A percentile compares a stretch with the other conserved stretches of the same genome.
Evolutionary conservation across 495 filamentous ascomycete genomes (phyloP).

Genomic region (Clavariopsis aquatica): DNA sequence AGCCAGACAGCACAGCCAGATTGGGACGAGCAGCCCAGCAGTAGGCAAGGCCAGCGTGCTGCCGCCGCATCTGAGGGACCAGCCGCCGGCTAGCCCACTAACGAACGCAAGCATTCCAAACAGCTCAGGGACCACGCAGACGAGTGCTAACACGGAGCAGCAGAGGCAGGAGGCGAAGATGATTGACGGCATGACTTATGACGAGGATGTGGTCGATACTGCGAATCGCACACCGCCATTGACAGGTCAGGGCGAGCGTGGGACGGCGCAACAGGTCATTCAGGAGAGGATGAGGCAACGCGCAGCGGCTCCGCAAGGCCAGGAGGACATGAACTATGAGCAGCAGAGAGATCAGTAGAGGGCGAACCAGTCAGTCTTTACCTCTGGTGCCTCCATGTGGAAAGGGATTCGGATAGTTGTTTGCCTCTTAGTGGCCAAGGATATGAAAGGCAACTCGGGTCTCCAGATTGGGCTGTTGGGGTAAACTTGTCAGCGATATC

Average conservation of each 20-base stretch:
- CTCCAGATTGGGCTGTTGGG: neutral
- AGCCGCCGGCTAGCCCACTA: slow-evolving; percentile 19
- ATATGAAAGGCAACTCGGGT: neutral
- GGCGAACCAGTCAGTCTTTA: neutral
- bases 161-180: slow-evolving; percentile 43
- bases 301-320: neutral
- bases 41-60: slow-evolving; percentile 32
- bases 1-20: slow-evolving; percentile 39
- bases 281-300: slow-evolving; percentile 48
- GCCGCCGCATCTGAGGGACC: slow-evolving; percentile 30
- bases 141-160: slow-evolving; percentile 24
- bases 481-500: neutral
- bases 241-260: slow-evolving; percentile 37
- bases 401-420: neutral
- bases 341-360: neutral
- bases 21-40: slow-evolving; percentile 41
- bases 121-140: slow-evolving; percentile 16
- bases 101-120: slow-evolving; percentile 30
- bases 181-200: slow-evolving; percentile 48
- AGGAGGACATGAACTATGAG: slow-evolving; percentile 12
- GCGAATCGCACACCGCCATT: slow-evolving; percentile 41
- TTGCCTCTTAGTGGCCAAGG: neutral
- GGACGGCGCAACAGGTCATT: slow-evolving; percentile 57
- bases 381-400: neutral
- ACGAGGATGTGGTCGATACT: slow-evolving; percentile 42